These are phyloP conservation scores for Curvularia spicifera DNA, from an alignment of 2,329 filamentous ascomycete species.

Conservation along the genomic window DNA sequence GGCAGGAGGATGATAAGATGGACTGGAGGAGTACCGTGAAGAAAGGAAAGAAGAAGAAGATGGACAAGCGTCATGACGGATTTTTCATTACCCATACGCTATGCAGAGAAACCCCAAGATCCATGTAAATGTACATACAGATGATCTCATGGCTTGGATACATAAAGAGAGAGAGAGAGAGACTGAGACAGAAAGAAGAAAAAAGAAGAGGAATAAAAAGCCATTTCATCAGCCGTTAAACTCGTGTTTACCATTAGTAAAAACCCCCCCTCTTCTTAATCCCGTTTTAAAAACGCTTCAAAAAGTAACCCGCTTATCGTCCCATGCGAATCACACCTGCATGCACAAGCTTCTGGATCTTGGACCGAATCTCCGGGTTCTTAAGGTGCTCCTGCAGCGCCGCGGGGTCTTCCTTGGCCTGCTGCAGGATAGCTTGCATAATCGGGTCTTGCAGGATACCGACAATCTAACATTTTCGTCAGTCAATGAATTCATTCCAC, in stretches of 20 bases:
- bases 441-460: conserved; percentile 91
- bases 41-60: not conserved
- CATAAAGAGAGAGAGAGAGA: not conserved
- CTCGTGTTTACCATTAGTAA: not conserved
- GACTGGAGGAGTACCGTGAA: too few relatives aligned
- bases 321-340: conserved; percentile 89
- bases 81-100: conserved; percentile 27
- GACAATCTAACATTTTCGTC: conserved; percentile 70
- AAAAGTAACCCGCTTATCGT: conserved; percentile 29
- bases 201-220: not conserved
- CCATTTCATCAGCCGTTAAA: not conserved
- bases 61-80: not conserved
- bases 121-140: not conserved
- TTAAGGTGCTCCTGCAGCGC: conserved; percentile 97
- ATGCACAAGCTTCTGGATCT: conserved; percentile 93
- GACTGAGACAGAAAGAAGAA: not conserved
- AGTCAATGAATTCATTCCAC: not conserved
- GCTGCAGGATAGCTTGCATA: conserved; percentile 97
- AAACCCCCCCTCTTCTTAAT: too few relatives aligned
- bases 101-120: conserved; percentile 17
- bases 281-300: not conserved
- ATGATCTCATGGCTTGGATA: not conserved
- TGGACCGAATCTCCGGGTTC: conserved; percentile 81
- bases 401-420: conserved; percentile 90
- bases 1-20: not conserved